Evolutionary conservation across 73 alveolate species (phyloP).

Genomic region (Tetrahymena borealis): DNA sequence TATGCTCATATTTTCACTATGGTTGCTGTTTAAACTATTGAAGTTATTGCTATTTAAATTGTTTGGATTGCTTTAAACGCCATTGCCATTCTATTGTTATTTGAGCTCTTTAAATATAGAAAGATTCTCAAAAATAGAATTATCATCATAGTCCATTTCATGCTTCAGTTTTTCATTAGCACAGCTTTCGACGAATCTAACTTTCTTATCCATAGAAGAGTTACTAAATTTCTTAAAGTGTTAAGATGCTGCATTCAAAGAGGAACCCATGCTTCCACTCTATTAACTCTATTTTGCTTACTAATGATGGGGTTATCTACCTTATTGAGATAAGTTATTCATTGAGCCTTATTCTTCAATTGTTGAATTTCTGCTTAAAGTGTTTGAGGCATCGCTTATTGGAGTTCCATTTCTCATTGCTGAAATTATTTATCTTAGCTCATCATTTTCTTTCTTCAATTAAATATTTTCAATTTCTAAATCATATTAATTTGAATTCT

Average conservation of each 20-base stretch:
- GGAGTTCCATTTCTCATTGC: not conserved
- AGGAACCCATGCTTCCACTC: not conserved
- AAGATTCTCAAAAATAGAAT: slow-evolving; percentile 24
- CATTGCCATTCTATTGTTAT: slow-evolving; percentile 24
- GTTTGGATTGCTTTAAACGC: not conserved
- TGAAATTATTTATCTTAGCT: not conserved
- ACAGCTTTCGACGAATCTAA: slow-evolving; percentile 27
- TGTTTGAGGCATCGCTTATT: not conserved
- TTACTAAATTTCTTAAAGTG: not conserved
- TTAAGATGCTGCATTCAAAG: not conserved
- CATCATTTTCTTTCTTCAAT: slow-evolving; percentile 37
- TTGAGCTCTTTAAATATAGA: slow-evolving; percentile 37
- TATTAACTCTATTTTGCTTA: not conserved
- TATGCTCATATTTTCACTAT: not conserved
- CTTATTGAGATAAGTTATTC: not conserved
- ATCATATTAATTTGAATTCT: slow-evolving; percentile 21
- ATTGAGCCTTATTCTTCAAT: not conserved
- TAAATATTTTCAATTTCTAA: not conserved
- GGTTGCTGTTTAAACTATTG: not conserved
- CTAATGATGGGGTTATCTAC: not conserved
- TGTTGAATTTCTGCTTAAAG: not conserved
- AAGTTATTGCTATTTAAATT: not conserved
- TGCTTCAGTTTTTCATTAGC: slow-evolving; percentile 15
- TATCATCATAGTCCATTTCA: slow-evolving; percentile 30
- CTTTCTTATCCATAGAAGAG: slow-evolving; percentile 28